phyloP scores from a whole-genome alignment of 129 eudicot genomes.

The Dittrichia graveolens region DNA sequence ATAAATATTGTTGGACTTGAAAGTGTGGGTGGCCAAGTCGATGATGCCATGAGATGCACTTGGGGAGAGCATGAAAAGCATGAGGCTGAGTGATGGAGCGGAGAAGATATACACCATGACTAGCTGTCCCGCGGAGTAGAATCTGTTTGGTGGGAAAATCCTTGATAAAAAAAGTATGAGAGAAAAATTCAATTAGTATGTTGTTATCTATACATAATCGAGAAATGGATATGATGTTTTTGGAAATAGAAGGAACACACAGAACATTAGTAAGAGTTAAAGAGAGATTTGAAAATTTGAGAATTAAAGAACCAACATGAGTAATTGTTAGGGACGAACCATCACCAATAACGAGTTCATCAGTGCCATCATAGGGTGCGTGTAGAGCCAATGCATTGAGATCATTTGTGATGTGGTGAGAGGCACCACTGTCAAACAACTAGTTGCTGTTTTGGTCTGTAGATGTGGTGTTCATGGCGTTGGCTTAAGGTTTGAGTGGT shows the following conservation, averaged over 20 bases:
- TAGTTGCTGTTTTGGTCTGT: neutral
- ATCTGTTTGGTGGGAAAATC: neutral
- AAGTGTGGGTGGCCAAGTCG: neutral
- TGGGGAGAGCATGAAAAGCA: neutral
- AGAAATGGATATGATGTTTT: no score
- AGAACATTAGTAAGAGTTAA: no score
- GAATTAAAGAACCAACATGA: no score
- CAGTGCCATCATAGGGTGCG: neutral
- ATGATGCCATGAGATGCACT: neutral
- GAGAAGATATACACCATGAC: neutral
- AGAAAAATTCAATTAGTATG: no score
- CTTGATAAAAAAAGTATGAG: neutral
- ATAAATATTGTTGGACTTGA: neutral
- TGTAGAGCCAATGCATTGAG: neutral
- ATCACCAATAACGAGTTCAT: neutral
- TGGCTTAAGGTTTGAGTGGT: neutral
- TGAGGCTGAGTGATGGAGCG: neutral
- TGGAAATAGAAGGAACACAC: no score
- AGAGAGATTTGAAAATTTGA: no score
- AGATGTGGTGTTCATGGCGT: neutral
- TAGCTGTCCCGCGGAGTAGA: neutral
- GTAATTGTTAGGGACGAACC: neutral
- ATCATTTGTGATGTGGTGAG: neutral
- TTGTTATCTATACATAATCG: no score
- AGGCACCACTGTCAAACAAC: neutral